Evolutionary conservation across 176 grass and related monocot genomes (phyloP).

Genomic region (Avena atlantica): DNA sequence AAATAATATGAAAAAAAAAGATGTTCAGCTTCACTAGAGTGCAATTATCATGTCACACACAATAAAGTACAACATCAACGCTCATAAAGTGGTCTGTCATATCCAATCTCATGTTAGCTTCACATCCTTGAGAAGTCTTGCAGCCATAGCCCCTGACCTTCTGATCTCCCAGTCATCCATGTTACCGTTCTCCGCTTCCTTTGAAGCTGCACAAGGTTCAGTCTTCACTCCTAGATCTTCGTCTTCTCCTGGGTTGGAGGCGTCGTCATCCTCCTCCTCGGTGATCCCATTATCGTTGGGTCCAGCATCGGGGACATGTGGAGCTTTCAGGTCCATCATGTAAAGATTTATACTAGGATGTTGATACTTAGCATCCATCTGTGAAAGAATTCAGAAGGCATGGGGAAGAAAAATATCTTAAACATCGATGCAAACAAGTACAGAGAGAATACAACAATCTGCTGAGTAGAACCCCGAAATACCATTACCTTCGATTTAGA

Average conservation of each 20-base stretch:
- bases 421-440: not conserved
- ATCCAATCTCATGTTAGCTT: constrained; percentile 47
- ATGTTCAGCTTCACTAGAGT: not conserved
- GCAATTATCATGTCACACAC: not conserved
- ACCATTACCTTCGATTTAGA: constrained; percentile 75
- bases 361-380: constrained; percentile 92
- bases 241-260: constrained; percentile 41
- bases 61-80: not conserved
- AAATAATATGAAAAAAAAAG: too few relatives aligned
- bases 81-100: not conserved
- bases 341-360: constrained; percentile 89
- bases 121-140: constrained; percentile 84
- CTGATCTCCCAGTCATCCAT: constrained; percentile 89
- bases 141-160: constrained; percentile 82
- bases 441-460: not conserved
- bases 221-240: constrained; percentile 23
- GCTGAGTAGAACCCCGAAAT: not conserved
- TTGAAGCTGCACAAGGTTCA: constrained; percentile 4
- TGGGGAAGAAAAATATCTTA: not conserved
- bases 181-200: constrained; percentile 17
- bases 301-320: constrained; percentile 13
- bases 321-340: constrained; percentile 76
- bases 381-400: constrained; percentile 16
- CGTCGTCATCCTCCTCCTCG: constrained; percentile 61
- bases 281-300: constrained; percentile 17